Base-by-base conservation (phyloP, 1,139 yeast genomes). In the Suhomyces ambrosiae region DNA sequence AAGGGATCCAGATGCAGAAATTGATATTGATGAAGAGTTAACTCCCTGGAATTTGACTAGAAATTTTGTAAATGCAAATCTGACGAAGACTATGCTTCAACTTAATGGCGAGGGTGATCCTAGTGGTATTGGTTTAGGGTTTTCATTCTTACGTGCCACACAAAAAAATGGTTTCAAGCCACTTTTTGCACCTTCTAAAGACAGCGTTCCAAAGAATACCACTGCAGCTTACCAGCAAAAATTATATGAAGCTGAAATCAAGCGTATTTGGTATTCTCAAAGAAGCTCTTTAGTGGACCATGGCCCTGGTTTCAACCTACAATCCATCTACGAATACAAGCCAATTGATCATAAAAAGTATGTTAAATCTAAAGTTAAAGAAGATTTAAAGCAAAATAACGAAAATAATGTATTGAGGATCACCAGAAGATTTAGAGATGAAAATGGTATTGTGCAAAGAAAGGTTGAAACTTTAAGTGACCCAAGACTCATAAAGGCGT, bases 21-120 rank as follows among this genome's bases (percentile, higher is more conserved):
- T 66, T 31, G 73, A 85, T 33, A 65, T 87, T 31, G 92, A 88
- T 51, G 96, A 89, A 50, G 96, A 88, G 54, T 65, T 88, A 35
- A 84, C 97, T 0, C 94, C 97, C 0, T 94, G 99, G 99, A 89
- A 86, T 58, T 74, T 86, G 13, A 82, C 97, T 0, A 74, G 90
- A 44, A 94, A 92, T 59, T 94, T 94, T 54, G 80, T 90, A 42
- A 86, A 82, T 56, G 95, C 98, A 5, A 90, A 96, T 23, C 97
- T 90, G 56, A 94, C 97, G 39, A 90, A 95, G 53, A 94, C 97
- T 1, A 92, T 92, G 97, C 72, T 94, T 32, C 97, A 90, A 55
- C 76, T 94, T 27, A 89, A 88, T 55, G 97, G 97, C n/a, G 94
- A 85, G 44, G 98, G 97, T 35, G 98, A 92, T 59, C 96, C 96